phyloP scores from a whole-genome alignment of 2,329 filamentous ascomycete species.

The Talaromyces sp. region DNA sequence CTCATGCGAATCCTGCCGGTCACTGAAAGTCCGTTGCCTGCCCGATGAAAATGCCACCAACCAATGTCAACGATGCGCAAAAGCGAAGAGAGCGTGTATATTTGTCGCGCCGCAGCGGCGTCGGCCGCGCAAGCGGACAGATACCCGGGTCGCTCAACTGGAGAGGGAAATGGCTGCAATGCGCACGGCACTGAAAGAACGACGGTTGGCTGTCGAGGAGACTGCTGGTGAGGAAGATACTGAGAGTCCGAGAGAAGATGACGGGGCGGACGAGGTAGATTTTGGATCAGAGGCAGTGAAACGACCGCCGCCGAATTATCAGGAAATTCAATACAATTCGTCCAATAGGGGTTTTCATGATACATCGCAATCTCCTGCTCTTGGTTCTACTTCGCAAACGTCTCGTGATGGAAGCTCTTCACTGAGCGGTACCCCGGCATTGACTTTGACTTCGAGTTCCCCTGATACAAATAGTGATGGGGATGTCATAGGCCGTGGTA shows the following conservation, averaged over 20 bases:
- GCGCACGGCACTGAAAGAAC: conserved; percentile 36
- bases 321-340: conserved; percentile 16
- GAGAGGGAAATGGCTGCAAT: conserved; percentile 41
- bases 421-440: conserved; percentile 23
- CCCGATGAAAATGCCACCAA: conserved; percentile 33
- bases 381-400: conserved; percentile 24
- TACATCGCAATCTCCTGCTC: conserved; percentile 27
- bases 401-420: conserved; percentile 25
- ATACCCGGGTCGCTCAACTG: conserved; percentile 38
- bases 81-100: conserved; percentile 35
- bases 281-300: conserved; percentile 25
- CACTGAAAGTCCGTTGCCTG: conserved; percentile 39
- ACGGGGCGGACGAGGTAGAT: conserved; percentile 27
- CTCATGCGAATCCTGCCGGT: conserved; percentile 40
- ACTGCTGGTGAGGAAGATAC: conserved; percentile 29
- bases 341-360: neutral
- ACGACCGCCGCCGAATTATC: conserved; percentile 26
- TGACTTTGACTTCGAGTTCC: conserved; percentile 25
- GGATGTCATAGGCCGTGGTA: conserved; percentile 35
- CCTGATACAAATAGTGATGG: conserved; percentile 23
- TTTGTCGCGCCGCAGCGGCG: conserved; percentile 39
- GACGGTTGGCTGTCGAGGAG: conserved; percentile 29
- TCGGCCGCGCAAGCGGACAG: conserved; percentile 38
- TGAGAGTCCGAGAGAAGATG: conserved; percentile 28
- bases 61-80: conserved; percentile 39